These are phyloP conservation scores for Metschnikowia borealis DNA, from an alignment of 805 yeast genomes.

Conservation along the genomic window DNA sequence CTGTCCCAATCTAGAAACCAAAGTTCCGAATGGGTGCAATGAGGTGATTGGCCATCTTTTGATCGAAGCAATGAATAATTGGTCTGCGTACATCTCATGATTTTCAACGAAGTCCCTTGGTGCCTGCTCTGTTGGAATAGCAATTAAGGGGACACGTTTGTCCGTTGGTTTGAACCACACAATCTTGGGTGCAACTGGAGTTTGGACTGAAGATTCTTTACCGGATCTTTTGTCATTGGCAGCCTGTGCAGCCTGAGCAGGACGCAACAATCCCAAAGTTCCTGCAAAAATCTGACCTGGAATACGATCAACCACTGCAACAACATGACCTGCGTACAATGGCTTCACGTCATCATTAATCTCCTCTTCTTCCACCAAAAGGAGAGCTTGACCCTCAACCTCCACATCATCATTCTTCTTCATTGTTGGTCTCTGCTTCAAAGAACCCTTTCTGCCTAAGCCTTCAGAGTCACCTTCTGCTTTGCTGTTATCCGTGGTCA, in stretches of 20 bases:
- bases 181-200: conserved; percentile 73
- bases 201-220: conserved; percentile 42
- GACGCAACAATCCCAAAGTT: conserved; percentile 87
- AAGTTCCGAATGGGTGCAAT: conserved; percentile 94
- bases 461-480: conserved; percentile 33
- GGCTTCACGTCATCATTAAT: conserved; percentile 91
- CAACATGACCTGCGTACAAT: conserved; percentile 95
- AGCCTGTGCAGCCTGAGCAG: conserved; percentile 89
- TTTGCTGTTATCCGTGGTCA: conserved; percentile 29
- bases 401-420: conserved; percentile 98
- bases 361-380: conserved; percentile 92
- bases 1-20: conserved; percentile 80
- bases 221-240: conserved; percentile 54
- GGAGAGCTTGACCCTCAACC: conserved; percentile 93
- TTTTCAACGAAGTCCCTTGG: conserved; percentile 93
- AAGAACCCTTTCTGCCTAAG: conserved; percentile 75
- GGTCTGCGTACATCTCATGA: conserved; percentile 76
- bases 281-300: conserved; percentile 97
- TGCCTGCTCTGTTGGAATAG: conserved; percentile 97
- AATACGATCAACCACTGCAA: conserved; percentile 94
- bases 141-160: conserved; percentile 94
- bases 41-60: conserved; percentile 99
- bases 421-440: conserved; percentile 93
- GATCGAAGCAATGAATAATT: conserved; percentile 87
- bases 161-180: conserved; percentile 99